Base-by-base conservation (phyloP, 345 rosid genomes). In the Combretum micranthum region DNA sequence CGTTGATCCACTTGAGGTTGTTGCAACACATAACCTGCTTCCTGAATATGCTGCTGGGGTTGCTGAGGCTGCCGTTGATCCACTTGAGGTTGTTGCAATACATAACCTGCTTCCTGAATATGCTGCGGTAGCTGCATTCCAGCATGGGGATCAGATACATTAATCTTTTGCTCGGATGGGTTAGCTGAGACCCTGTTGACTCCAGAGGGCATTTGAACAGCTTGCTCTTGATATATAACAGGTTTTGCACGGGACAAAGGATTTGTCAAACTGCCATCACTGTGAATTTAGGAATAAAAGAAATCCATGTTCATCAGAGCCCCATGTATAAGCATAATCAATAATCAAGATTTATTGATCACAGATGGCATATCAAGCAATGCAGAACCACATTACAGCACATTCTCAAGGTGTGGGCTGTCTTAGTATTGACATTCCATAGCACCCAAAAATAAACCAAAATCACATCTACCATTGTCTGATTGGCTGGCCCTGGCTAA, bases 221-320 rank as follows among this genome's bases (percentile, higher is more conserved):
- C 65, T 20, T 74, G 74, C 17, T 89, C 94, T 66, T 83, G 96
- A 75, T 79, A 85, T 23, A 84, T 44, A n/a, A 77, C 52, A 51
- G 84, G 86, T 58, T 77, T 81, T 74, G 68, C 83, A 19, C 89
- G 84, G 58, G 81, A 76, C 47, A 75, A 56, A 18, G 86, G 70
- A 67, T 82, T 88, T 64, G 75, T 72, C 64, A 87, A 66, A 75
- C 99, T 82, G 72, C 80, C 75, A 63, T 92, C 99, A 68, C 97
- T 92, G 91, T 65, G 19, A 52, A 22, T 25, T 23, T 52, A 17
- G 37, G 37, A 67, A 25, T 18, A 21, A 55, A 25, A 39, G 50
- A 48, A 25, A 64, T 22, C 32, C 42, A 55, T 18, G 18, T 15
- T 13, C 22, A 19, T 50, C 48, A 56, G 42, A 55, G 56, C 47